phyloP scores from a whole-genome alignment of 2,329 filamentous ascomycete genomes.

The Aspergillus intermedius region DNA sequence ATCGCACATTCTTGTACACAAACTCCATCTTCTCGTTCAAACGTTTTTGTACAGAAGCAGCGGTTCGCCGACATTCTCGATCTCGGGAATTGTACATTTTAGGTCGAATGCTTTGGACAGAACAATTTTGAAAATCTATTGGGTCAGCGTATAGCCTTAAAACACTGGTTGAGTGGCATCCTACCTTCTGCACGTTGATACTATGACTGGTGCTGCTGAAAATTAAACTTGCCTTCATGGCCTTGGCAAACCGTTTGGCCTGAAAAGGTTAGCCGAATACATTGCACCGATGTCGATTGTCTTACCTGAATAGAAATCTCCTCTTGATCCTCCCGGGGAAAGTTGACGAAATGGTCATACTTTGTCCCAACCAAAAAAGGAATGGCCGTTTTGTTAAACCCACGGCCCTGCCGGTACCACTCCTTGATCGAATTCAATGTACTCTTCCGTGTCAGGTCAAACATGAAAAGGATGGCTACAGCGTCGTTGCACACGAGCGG shows the following conservation, averaged over 20 bases:
- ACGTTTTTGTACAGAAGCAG: constrained; percentile 75
- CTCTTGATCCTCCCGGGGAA: constrained; percentile 93
- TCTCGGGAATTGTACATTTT: constrained; percentile 98
- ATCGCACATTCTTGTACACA: constrained; percentile 33
- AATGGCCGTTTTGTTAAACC: constrained; percentile 99
- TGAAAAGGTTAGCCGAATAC: constrained; percentile 34
- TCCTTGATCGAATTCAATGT: constrained; percentile 99
- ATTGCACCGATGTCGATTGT: neutral
- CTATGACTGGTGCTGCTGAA: constrained; percentile 99
- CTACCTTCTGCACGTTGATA: constrained; percentile 98
- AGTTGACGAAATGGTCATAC: constrained; percentile 99
- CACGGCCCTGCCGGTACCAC: constrained; percentile 95
- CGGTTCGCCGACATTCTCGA: constrained; percentile 95
- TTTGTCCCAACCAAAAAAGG: constrained; percentile 96
- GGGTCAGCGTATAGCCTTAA: constrained; percentile 19
- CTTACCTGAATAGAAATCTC: constrained; percentile 92
- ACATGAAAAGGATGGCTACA: constrained; percentile 99
- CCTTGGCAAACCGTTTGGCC: constrained; percentile 93
- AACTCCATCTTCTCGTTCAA: constrained; percentile 20
- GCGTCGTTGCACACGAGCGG: constrained; percentile 99
- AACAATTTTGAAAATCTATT: constrained; percentile 98
- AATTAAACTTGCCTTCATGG: constrained; percentile 95
- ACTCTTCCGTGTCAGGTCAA: constrained; percentile 94
- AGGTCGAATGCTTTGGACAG: constrained; percentile 97
- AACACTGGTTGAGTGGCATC: constrained; percentile 4